These are phyloP conservation scores for Thraustochytrium striatum DNA, from an alignment of 352 stramenopile genomes.

Conservation along the genomic window DNA sequence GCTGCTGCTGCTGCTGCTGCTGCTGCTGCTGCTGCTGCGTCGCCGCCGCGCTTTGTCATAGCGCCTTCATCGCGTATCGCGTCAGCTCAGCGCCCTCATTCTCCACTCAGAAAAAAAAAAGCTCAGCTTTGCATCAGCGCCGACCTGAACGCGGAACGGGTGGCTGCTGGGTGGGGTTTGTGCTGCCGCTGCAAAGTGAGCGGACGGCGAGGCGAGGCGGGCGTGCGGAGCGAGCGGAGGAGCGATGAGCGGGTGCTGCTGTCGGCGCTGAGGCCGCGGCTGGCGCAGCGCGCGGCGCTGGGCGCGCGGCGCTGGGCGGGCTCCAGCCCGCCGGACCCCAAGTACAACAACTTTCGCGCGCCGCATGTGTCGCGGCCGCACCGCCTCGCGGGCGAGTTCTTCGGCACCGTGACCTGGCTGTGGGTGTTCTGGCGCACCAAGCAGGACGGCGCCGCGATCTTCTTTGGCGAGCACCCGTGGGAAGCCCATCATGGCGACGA, in stretches of 20 bases:
- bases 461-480: conserved; percentile 75
- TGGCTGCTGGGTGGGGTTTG: too few relatives aligned
- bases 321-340: background rate
- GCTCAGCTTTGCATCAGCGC: too few relatives aligned
- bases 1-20: too few relatives aligned
- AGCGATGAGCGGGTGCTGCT: background rate
- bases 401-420: conserved; percentile 79
- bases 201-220: background rate
- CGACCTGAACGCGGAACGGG: too few relatives aligned
- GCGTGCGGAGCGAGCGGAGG: background rate
- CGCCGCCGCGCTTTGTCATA: too few relatives aligned
- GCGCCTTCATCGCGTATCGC: too few relatives aligned
- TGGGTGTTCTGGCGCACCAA: conserved; percentile 82
- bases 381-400: conserved; percentile 75
- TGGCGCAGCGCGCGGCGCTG: background rate
- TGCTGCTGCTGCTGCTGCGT: too few relatives aligned
- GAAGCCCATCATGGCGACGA: conserved; percentile 55
- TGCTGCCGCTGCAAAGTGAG: too few relatives aligned
- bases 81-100: too few relatives aligned
- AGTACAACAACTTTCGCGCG: conserved; percentile 45
- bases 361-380: conserved; percentile 72
- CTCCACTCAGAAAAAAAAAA: too few relatives aligned
- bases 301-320: background rate
- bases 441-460: conserved; percentile 69
- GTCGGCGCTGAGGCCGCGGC: background rate